phyloP scores from a whole-genome alignment of 768 basidiomycete genomes.

The Agaricus blazei region DNA sequence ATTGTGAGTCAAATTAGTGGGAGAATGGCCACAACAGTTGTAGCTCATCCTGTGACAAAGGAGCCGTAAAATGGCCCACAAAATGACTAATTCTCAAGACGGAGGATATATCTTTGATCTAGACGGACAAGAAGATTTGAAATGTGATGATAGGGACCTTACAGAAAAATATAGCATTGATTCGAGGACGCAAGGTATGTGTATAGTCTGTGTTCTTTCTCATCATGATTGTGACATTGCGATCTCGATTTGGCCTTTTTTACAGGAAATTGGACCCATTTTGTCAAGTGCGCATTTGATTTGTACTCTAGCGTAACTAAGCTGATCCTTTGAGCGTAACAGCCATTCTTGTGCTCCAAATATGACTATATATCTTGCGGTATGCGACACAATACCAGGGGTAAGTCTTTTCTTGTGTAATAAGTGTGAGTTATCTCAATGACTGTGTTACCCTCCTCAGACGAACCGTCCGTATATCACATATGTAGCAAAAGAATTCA shows the following conservation, averaged over 20 bases:
- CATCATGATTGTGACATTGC: neutral
- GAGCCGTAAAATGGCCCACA: constrained; percentile 35
- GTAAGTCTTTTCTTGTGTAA: constrained; percentile 25
- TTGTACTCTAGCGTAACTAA: neutral
- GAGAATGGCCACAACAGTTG: neutral
- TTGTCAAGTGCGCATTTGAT: constrained; percentile 51
- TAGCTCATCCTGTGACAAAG: constrained; percentile 19
- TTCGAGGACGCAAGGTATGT: constrained; percentile 44
- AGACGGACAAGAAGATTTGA: constrained; percentile 45
- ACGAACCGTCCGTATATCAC: constrained; percentile 58
- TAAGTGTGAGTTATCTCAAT: too few species aligned
- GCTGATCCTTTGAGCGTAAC: constrained; percentile 5
- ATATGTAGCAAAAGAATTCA: constrained; percentile 45
- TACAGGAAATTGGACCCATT: constrained; percentile 73
- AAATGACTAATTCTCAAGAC: constrained; percentile 25
- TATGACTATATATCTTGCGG: constrained; percentile 48
- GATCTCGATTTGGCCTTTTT: neutral
- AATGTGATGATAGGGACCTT: constrained; percentile 23
- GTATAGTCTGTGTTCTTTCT: neutral
- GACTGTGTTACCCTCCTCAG: constrained; percentile 23
- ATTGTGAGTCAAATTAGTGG: constrained; percentile 2
- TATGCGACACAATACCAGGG: constrained; percentile 56
- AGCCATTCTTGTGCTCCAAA: constrained; percentile 71
- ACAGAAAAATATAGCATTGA: constrained; percentile 49
- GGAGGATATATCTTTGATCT: constrained; percentile 58